Evolutionary conservation across 2,329 filamentous ascomycete genomes (phyloP), one percentile per base, ranked within the genome.

Genomic region (Fusarium cyanostomum): DNA sequence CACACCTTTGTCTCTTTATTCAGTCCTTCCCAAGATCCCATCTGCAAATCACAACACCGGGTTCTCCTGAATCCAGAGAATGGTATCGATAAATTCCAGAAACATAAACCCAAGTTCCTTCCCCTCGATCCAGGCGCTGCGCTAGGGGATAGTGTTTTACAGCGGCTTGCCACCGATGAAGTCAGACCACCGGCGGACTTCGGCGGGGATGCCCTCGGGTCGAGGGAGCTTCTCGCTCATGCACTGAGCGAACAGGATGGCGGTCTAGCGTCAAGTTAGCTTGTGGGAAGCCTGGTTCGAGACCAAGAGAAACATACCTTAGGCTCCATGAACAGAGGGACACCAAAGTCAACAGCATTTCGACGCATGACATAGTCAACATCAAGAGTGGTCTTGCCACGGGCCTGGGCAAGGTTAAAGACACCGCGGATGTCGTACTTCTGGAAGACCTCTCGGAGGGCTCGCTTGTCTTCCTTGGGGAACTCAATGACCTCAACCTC

Each of bases 351-450:
- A 54, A 99, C 95, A 26, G 95, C 95, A 75, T 99, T 99, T 76
- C 95, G 88, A 73, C 95, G 88, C 94, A 98, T 98, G 55, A 99
- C 93, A 73, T 99, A 99, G 82, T 99, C 94, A 73, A 96, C 92
- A 75, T 99, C 95, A 61, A 91, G 82, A 60, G 92, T 83, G 33
- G 91, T 94, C 84, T 92, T 94, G 60, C 89, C 95, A 73, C 94
- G 86, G 69, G 86, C 87, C 78, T 90, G 88, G 57, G 94, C 93
- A 72, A 99, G 82, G 83, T 98, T 98, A 85, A 99, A 99, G 61
- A 93, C 92, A 72, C 95, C 95, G 57, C 91, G 88, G 78, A 99
- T 96, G 77, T 98, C 90, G 79, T 98, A 93, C 85, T 96, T 96
- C 85, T 94, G 82, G 81, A 99, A 99, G 31, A 97, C 94, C 75